Conservation (phyloP, 2,329 filamentous ascomycete genomes). For the Xylariales sp. region DNA sequence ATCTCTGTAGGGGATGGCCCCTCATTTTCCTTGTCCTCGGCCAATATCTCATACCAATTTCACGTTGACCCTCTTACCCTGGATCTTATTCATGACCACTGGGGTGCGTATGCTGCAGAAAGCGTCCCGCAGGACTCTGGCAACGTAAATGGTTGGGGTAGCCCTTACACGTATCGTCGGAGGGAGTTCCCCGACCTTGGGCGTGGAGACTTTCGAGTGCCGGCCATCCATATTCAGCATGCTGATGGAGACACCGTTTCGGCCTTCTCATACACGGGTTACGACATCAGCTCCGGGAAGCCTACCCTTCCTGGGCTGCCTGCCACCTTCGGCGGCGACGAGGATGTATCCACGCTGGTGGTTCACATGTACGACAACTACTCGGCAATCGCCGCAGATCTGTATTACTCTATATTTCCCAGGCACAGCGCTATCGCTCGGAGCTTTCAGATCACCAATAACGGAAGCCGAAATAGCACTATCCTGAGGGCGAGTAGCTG, state of each 20-base stretch:
- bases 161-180: slow-evolving; percentile 43
- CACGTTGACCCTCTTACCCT: slow-evolving; percentile 50
- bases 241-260: slow-evolving; percentile 54
- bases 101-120: slow-evolving; percentile 51
- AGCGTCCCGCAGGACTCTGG: slow-evolving; percentile 41
- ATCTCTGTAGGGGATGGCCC: slow-evolving; percentile 32
- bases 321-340: slow-evolving; percentile 51
- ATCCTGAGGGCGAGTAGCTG: slow-evolving; percentile 56
- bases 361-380: slow-evolving; percentile 56
- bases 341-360: slow-evolving; percentile 54
- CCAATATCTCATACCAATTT: slow-evolving; percentile 55
- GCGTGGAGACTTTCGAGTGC: slow-evolving; percentile 57
- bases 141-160: slow-evolving; percentile 49
- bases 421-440: slow-evolving; percentile 56
- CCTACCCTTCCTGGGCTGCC: slow-evolving; percentile 52
- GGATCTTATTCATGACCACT: slow-evolving; percentile 55
- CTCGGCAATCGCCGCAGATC: slow-evolving; percentile 51
- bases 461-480: slow-evolving; percentile 45
- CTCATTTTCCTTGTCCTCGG: slow-evolving; percentile 52
- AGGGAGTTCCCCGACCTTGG: slow-evolving; percentile 63
- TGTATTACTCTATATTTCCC: slow-evolving; percentile 62
- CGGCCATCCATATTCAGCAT: slow-evolving; percentile 58
- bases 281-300: slow-evolving; percentile 52
- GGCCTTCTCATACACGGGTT: slow-evolving; percentile 53
- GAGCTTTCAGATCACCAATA: slow-evolving; percentile 58